Evolutionary conservation across 805 yeast species (phyloP).

Genomic region (Cyberlindnera euphorbiae): DNA sequence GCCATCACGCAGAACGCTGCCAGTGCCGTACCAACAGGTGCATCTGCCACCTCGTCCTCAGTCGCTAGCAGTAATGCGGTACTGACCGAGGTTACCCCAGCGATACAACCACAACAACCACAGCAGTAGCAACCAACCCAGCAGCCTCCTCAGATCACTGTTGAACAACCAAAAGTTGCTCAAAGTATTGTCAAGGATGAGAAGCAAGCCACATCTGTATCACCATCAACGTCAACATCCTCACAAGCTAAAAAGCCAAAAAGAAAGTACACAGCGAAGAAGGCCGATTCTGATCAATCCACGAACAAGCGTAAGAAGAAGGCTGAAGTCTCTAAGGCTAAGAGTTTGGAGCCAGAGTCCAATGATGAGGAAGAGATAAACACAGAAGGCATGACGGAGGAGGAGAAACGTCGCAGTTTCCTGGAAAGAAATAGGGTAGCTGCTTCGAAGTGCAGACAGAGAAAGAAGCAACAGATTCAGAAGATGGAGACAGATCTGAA

Average conservation of each 20-base stretch:
- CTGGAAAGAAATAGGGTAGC: constrained; percentile 92
- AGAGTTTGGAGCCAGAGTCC: neutral
- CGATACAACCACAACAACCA: too few species aligned
- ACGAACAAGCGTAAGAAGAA: too few species aligned
- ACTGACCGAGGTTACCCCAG: too few species aligned
- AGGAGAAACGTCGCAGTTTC: constrained; percentile 69
- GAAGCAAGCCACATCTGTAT: too few species aligned
- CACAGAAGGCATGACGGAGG: constrained; percentile 44
- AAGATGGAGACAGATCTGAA: constrained; percentile 78
- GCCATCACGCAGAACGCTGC: constrained; percentile 1
- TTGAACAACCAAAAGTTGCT: too few species aligned
- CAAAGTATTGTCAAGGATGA: too few species aligned
- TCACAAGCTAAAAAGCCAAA: constrained; percentile 6
- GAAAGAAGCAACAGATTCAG: constrained; percentile 83
- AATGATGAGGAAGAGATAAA: constrained; percentile 3
- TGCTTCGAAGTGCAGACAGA: constrained; percentile 90
- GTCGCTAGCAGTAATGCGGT: too few species aligned
- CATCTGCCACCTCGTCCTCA: neutral
- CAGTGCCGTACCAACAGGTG: neutral
- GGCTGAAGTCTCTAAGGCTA: neutral
- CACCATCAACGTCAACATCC: too few species aligned
- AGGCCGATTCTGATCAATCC: too few species aligned
- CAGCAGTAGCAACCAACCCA: too few species aligned
- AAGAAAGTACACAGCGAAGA: neutral
- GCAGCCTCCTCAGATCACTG: too few species aligned